Evolutionary conservation across 139 green algal genomes (phyloP).

Genomic region (Pleodorina starrii): DNA sequence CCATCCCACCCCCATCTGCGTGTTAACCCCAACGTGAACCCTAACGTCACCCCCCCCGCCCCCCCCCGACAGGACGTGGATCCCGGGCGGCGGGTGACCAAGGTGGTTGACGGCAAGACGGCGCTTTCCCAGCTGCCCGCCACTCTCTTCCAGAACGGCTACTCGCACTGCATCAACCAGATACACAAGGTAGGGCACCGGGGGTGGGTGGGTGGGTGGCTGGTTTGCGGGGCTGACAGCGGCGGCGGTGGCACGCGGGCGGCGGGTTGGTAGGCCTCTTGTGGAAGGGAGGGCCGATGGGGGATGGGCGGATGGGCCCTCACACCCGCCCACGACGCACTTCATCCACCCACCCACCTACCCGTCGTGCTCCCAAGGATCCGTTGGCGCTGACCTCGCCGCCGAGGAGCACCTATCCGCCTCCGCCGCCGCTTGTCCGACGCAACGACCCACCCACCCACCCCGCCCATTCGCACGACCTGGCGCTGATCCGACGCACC

Average conservation of each 20-base stretch:
- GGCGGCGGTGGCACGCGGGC: too few species aligned
- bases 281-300: too few species aligned
- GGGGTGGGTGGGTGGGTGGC: neutral
- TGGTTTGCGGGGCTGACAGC: too few species aligned
- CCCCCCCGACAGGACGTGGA: neutral
- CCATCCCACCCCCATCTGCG: neutral
- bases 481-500: neutral
- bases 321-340: too few species aligned
- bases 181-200: constrained; percentile 50
- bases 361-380: too few species aligned
- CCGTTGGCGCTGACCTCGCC: too few species aligned
- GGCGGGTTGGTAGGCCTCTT: too few species aligned
- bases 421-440: too few species aligned
- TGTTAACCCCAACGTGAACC: neutral
- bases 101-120: constrained; percentile 26
- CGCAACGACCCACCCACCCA: too few species aligned
- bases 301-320: too few species aligned
- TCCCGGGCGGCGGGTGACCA: neutral
- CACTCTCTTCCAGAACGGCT: constrained; percentile 59
- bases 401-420: too few species aligned
- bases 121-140: constrained; percentile 57
- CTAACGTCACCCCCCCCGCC: neutral
- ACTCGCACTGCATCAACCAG: constrained; percentile 62
- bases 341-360: too few species aligned
- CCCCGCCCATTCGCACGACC: neutral